Percentiles rank a stretch among this genome's conserved stretches.
These are phyloP conservation scores for Colletotrichum cereale DNA, from an alignment of 2,329 filamentous ascomycete genomes.

Conservation along the genomic window DNA sequence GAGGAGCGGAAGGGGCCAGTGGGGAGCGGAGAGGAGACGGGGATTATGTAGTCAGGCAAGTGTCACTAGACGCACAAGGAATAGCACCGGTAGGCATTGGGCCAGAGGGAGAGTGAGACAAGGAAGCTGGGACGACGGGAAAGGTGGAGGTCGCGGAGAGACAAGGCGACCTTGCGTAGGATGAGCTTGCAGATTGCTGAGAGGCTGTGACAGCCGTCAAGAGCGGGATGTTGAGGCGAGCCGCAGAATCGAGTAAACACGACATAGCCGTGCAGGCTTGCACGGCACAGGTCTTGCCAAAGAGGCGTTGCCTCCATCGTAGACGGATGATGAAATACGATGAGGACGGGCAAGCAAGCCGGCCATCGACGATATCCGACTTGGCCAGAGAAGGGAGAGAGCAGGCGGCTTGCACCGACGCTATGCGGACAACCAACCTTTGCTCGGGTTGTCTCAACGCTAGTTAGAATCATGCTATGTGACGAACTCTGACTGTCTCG, in stretches of 20 bases:
- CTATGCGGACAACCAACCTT: conserved; percentile 33
- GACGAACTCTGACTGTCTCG: conserved; percentile 21
- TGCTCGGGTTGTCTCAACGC: conserved; percentile 25
- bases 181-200: conserved; percentile 27
- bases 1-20: conserved; percentile 10
- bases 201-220: conserved; percentile 5
- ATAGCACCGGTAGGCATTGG: conserved; percentile 12
- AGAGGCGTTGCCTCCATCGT: background rate
- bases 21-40: conserved; percentile 11
- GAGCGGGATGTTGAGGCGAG: conserved; percentile 26
- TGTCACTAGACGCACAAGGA: conserved; percentile 20
- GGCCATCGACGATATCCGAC: background rate
- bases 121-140: conserved; percentile 19
- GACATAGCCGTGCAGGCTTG: conserved; percentile 7
- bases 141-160: conserved; percentile 22
- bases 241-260: conserved; percentile 3
- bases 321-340: background rate
- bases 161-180: conserved; percentile 27
- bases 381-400: background rate
- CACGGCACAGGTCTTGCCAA: background rate
- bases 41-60: conserved; percentile 35
- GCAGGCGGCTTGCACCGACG: conserved; percentile 29
- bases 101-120: conserved; percentile 37
- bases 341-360: conserved; percentile 10
- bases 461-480: conserved; percentile 29